Evolutionary conservation across 1,139 yeast species (phyloP), one percentile per base, ranked within the genome.

Genomic region (Saccharomyces uvarum): DNA sequence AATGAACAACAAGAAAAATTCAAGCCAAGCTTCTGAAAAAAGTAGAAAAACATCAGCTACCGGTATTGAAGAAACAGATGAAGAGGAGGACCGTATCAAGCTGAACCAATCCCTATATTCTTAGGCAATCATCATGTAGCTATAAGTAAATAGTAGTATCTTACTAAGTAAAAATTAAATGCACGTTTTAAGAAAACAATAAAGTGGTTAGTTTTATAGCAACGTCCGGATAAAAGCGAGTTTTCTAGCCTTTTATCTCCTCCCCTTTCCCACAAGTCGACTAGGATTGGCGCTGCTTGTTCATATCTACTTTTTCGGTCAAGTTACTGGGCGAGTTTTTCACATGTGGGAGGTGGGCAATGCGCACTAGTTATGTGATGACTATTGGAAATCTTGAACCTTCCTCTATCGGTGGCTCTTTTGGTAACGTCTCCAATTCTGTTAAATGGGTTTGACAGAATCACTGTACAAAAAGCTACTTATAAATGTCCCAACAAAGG

Each of bases 1-100:
- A 33, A 62, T 67, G 63, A 66, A 67, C 2, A 68, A 67, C 2
- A 68, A 67, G 54, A 66, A 66, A 54, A 63, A 56, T 46, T 56
- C 57, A 51, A 8, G 50, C n/a, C 32, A 42, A 54, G 16, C 26
- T 51, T 2, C 56, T 55, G 47, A 48, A 42, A 41, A 56, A 58
- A 28, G 56, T 49, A 27, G 56, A 50, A 31, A 49, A 59, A 51
- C 42, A 8, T 33, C 21, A 14, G 11, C 42, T 33, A 33, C 42
- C 11, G 42, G 42, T n/a, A 65, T 62, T 50, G 67, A 63, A 28
- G 66, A 65, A 44, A 57, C 54, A 50, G 70, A 67, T 50, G 62
- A 61, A 56, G 68, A 60, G 21, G 60, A 59, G 44, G 57, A 56
- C 16, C 21, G 2, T 7, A 19, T 53, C 14, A 51, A 53, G 19